A percentile compares a stretch with the other conserved stretches of the same genome.
Evolutionary conservation across 345 rosid genomes (phyloP).

Genomic region (Melastoma malabathricum): DNA sequence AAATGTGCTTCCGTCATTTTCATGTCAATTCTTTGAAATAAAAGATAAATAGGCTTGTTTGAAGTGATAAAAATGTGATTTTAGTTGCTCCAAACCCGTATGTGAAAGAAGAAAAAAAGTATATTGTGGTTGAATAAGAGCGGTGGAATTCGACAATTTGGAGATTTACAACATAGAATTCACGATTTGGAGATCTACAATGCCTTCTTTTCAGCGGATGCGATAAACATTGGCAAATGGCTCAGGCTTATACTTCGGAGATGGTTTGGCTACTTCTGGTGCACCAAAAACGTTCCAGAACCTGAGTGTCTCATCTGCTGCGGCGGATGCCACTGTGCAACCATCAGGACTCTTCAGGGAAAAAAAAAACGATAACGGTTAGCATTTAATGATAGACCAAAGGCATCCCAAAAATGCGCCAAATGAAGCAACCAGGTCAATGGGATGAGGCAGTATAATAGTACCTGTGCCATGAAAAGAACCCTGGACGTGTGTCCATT

Average conservation of each 20-base stretch:
- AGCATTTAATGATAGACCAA: not conserved
- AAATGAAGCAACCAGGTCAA: not conserved
- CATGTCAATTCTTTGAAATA: too few species aligned
- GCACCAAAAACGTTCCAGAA: conserved; percentile 37
- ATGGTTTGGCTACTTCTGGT: conserved; percentile 19
- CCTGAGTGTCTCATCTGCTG: conserved; percentile 28
- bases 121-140: too few species aligned
- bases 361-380: not conserved
- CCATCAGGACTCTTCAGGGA: conserved; percentile 31
- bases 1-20: too few species aligned
- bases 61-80: too few species aligned
- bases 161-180: too few species aligned
- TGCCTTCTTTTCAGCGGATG: conserved; percentile 27
- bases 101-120: too few species aligned
- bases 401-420: too few species aligned
- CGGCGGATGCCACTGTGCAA: conserved; percentile 29
- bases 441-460: not conserved
- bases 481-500: conserved; percentile 32
- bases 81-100: too few species aligned
- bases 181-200: too few species aligned
- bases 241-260: conserved; percentile 12
- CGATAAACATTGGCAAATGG: conserved; percentile 17
- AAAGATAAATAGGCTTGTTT: too few species aligned
- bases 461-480: conserved; percentile 30
- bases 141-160: too few species aligned